A percentile compares a stretch with the other conserved stretches of the same genome.
These are phyloP conservation scores for Saccharomyces hybrid DNA, from an alignment of 1,139 yeast species.

Conservation along the genomic window DNA sequence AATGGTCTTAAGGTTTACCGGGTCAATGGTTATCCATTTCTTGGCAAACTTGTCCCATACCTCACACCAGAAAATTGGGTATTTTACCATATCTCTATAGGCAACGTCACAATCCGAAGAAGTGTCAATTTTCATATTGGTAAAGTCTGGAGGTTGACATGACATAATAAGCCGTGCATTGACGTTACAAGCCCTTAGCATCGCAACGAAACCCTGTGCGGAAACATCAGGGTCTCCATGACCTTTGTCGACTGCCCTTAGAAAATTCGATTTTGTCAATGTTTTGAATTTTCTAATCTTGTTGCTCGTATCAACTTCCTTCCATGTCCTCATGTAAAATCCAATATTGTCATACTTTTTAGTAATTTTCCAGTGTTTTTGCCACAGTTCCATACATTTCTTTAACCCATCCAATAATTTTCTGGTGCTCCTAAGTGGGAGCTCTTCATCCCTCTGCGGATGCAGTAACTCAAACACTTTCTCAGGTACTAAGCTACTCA, in stretches of 20 bases:
- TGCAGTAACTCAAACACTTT: conserved; percentile 41
- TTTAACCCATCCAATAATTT: conserved; percentile 68
- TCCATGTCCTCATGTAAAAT: conserved; percentile 50
- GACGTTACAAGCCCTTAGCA: conserved; percentile 63
- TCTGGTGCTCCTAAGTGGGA: conserved; percentile 48
- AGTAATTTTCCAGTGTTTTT: conserved; percentile 46
- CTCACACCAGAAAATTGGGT: conserved; percentile 88
- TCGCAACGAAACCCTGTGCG: conserved; percentile 80
- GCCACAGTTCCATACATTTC: conserved; percentile 56
- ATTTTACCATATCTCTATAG: conserved; percentile 28
- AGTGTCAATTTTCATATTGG: conserved; percentile 32
- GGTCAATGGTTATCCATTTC: conserved; percentile 84
- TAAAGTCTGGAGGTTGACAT: conserved; percentile 83
- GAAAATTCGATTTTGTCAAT: conserved; percentile 38
- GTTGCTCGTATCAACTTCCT: conserved; percentile 35
- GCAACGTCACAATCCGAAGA: neutral
- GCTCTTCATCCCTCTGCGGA: conserved; percentile 36
- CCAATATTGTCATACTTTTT: conserved; percentile 35
- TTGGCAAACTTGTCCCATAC: conserved; percentile 74
- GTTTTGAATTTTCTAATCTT: conserved; percentile 14
- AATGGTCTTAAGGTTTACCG: conserved; percentile 54
- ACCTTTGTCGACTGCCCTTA: conserved; percentile 36
- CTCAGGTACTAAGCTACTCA: conserved; percentile 44
- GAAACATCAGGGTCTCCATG: conserved; percentile 74
- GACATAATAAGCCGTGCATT: conserved; percentile 73